Base-by-base conservation (phyloP, 2,329 filamentous ascomycete genomes). In the Triangularia setosa region DNA sequence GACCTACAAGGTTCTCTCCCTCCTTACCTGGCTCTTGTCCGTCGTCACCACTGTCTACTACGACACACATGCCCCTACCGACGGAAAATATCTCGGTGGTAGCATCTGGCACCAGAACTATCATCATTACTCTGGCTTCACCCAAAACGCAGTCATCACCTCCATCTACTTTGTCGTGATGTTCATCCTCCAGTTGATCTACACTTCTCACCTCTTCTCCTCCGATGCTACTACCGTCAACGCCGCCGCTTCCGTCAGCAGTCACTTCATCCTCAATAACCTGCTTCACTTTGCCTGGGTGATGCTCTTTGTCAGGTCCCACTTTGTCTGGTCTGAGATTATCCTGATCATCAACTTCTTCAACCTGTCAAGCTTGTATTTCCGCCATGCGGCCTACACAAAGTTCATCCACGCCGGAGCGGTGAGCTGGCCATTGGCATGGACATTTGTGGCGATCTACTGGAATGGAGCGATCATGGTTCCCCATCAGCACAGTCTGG, bases 401-500 rank as follows among this genome's bases (percentile, higher is more conserved):
- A 83, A 87, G 65, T 87, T 90, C 72, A 91, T 96, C 70, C 92
- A 96, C 77, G 79, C 88, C 11, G 87, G 91, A 5, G 87, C 88
- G 54, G 87, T 93, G 23, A 89, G 90, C 16, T 91, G 88, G 0
- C 93, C 93, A 5, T 81, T 96, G 70, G 91, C 90, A 1, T 97
- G 92, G 91, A 93, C 90, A 14, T 91, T 95, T 73, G 87, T 94
- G 14, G 90, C 91, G 28, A 83, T 97, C 61, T 94, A 93, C 81
- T 96, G 92, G 91, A 91, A 92, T 71, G 93, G 93, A 8, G 92
- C 93, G 21, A 88, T 93, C 57, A 90, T 91, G 74, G 85, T 94
- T n/a, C 80, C 80, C n/a, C 82, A 91, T 73, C 83, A 87, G 7
- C 79, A 88, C 64, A 84, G 80, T 64, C 76, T 92, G 4, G 82